Conservation (phyloP, 176 grass and related monocot species). For the Triticum timopheevii region DNA sequence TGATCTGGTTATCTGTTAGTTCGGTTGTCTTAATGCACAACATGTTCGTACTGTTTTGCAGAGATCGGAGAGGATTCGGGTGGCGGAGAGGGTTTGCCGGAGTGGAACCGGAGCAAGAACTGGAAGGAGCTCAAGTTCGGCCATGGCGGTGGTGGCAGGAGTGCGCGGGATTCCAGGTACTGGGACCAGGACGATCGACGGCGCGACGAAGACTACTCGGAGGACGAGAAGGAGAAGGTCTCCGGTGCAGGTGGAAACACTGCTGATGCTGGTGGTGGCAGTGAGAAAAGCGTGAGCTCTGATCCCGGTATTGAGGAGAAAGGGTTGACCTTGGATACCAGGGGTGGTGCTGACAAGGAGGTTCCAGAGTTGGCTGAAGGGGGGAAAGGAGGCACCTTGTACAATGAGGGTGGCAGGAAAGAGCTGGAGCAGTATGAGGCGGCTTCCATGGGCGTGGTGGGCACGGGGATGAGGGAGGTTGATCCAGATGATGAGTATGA, state of each 20-base stretch:
- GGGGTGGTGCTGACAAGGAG: constrained; percentile 22
- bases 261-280: not conserved
- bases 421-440: constrained; percentile 75
- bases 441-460: constrained; percentile 30
- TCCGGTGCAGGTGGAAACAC: constrained; percentile 30
- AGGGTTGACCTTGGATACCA: constrained; percentile 18
- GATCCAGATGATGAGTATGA: constrained; percentile 95
- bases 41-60: constrained; percentile 18
- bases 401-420: constrained; percentile 80
- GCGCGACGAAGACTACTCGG: constrained; percentile 61
- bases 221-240: constrained; percentile 61
- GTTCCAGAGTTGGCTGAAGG: constrained; percentile 12
- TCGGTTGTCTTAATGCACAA: not conserved
- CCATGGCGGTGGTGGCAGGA: constrained; percentile 51
- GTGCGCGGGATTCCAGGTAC: constrained; percentile 75
- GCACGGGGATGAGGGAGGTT: constrained; percentile 42
- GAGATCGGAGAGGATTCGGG: constrained; percentile 47
- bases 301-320: constrained; percentile 25
- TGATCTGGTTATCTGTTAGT: constrained; percentile 9
- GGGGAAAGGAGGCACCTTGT: constrained; percentile 58
- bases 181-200: constrained; percentile 80
- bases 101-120: constrained; percentile 52
- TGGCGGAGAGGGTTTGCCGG: constrained; percentile 34
- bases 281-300: constrained; percentile 24
- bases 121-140: constrained; percentile 83